Base-by-base conservation (phyloP, 441 rosid species). In the Adansonia rubrostipa region DNA sequence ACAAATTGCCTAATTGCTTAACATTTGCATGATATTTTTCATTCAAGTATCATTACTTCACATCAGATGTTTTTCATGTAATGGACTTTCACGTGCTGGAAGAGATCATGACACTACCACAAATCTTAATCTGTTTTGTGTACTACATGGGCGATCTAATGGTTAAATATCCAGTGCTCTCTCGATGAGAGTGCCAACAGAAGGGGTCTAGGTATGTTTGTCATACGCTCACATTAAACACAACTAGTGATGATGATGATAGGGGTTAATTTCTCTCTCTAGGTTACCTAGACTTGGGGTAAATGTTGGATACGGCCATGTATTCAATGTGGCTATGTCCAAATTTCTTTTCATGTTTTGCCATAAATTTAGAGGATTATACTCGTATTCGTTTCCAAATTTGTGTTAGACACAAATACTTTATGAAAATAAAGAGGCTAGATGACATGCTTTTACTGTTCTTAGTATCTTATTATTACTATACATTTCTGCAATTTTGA, bases 1-100 rank as follows among this genome's bases (percentile, higher is more conserved):
- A 28, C 14, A 51, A 51, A 51, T 45, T 53, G 61, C 60, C 45
- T 51, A 50, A 70, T 70, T 28, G 60, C 42, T 70, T 51, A 24
- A 66, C 5, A 50, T 24, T 50, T 15, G 48, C 47, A 7, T 64
- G 40, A 15, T 51, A 53, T 51, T 28, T 71, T 33, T 8, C 13
- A 8, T 53, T 33, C 19, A 70, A 28, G 44, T 28, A 4, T 14
- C 20, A 50, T 28, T 51, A 70, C 33, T n/a, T 17, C 36, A 56
- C 60, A 51, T 24, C 19, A 22, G 54, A 54, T 14, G 13, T 33
- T n/a, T 4, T 4, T 36, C 5, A 13, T 53, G 62, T 14, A 9
- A 33, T 51, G 24, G 62, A 17, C 33, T n/a, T 53, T 51, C 9
- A 8, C 9, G 15, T 8, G 24, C 24, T 14, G 36, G 58, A 70